phyloP scores from a whole-genome alignment of 768 basidiomycete genomes.

The Leccinellum albellum region DNA sequence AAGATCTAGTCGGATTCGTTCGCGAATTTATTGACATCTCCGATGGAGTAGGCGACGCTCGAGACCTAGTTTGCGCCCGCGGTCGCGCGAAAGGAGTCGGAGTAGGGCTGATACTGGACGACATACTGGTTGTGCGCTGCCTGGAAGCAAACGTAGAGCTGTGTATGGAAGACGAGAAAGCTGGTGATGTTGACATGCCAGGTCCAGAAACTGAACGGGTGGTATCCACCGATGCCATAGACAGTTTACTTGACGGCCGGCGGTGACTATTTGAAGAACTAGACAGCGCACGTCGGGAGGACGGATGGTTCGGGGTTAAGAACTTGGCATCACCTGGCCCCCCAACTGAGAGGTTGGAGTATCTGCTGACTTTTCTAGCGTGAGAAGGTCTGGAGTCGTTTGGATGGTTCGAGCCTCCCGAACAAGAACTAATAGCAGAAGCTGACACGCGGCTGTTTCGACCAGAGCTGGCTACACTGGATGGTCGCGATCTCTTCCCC shows the following conservation, averaged over 20 bases:
- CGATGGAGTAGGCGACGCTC: slow-evolving; percentile 61
- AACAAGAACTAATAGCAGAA: slow-evolving; percentile 34
- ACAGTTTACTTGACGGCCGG: slow-evolving; percentile 59
- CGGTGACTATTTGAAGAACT: slow-evolving; percentile 41
- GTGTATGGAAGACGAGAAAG: slow-evolving; percentile 38
- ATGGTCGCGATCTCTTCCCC: slow-evolving; percentile 60
- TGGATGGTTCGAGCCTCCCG: slow-evolving; percentile 16
- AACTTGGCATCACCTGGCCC: slow-evolving; percentile 39
- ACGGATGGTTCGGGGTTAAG: slow-evolving; percentile 42
- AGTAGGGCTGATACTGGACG: slow-evolving; percentile 38
- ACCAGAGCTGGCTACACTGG: slow-evolving; percentile 63
- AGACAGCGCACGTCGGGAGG: slow-evolving; percentile 48
- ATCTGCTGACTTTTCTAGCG: slow-evolving; percentile 26
- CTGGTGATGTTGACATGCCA: slow-evolving; percentile 36
- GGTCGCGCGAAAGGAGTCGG: slow-evolving; percentile 33
- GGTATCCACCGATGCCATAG: slow-evolving; percentile 40
- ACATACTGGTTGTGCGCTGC: slow-evolving; percentile 70
- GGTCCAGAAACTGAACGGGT: slow-evolving; percentile 72
- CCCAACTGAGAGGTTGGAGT: slow-evolving; percentile 29
- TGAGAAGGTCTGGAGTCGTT: slow-evolving; percentile 12
- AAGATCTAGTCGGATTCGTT: slow-evolving; percentile 40
- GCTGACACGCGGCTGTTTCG: slow-evolving; percentile 54
- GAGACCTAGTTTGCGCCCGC: slow-evolving; percentile 41
- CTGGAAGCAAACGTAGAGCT: slow-evolving; percentile 79
- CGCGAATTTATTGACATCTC: slow-evolving; percentile 52